Evolutionary conservation across 2,329 filamentous ascomycete species (phyloP), one percentile per base, ranked within the genome.

Genomic region (Neonectria punicea): DNA sequence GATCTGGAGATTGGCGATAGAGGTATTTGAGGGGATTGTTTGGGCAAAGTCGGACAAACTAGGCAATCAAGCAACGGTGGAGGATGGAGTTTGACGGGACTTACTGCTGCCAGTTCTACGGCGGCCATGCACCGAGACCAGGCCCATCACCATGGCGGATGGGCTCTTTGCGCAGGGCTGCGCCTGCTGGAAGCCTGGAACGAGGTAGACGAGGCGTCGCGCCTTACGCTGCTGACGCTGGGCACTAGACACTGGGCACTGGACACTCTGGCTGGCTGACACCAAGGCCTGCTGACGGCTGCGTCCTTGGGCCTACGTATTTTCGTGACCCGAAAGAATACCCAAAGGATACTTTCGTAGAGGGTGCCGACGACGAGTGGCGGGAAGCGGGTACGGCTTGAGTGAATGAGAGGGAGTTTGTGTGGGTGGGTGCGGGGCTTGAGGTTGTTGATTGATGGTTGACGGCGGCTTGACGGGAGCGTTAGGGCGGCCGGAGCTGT

Each of bases 141-240:
- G 72, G 65, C 74, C 73, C 74, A 78, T 73, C 65, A 77, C 75
- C 76, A 78, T 78, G 73, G 53, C 66, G 18, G 49, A 55, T 67
- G 18, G 49, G 30, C 49, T 32, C 3, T 18, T 20, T 25, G n/a
- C 49, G 6, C n/a, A 32, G 63, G 58, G 62, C 50, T 67, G 55
- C 54, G 65, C 63, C 66, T 70, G 54, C 41, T 46, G 60, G 53
- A 20, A 51, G 36, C 46, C 25, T 18, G 39, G 39, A n/a, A 9
- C 28, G 14, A 32, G 47, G 25, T 32, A n/a, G 28, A n/a, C n/a
- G 16, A 43, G 39, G 8, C 36, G 47, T 14, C 34, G 49, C 30
- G 49, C 49, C 30, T 41, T 50, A 13, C 18, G 18, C 61, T 54
- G 61, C 46, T 43, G 28, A 32, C 53, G 22, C 34, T 61, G 41